Conservation (phyloP, 148 eudicot species). For the Limonium bicolor region DNA sequence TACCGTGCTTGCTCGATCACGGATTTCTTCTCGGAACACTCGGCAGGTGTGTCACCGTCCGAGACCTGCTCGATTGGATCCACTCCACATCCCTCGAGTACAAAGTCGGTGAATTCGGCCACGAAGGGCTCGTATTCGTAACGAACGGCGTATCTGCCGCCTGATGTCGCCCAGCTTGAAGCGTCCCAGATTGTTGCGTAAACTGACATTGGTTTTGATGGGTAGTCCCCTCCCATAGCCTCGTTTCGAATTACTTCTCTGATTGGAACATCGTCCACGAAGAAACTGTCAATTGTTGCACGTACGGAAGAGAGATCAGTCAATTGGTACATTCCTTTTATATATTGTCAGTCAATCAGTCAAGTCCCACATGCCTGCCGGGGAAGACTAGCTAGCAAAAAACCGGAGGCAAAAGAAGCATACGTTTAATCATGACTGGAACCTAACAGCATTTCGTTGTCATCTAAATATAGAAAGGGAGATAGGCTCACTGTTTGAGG, state of each 20-base stretch:
- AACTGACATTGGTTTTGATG: conserved; percentile 89
- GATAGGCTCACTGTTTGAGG: no score
- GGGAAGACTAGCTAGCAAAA: no score
- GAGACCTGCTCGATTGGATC: conserved; percentile 57
- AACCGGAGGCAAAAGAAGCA: no score
- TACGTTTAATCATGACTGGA: no score
- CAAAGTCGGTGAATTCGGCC: conserved; percentile 69
- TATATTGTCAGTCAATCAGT: no score
- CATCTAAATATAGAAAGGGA: no score
- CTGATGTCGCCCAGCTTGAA: conserved; percentile 82
- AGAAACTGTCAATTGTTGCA: conserved; percentile 41
- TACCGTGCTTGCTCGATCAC: conserved; percentile 25
- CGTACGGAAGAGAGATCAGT: no score
- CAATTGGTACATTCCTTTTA: no score
- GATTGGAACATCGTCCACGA: conserved; percentile 77
- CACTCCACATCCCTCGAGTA: conserved; percentile 62
- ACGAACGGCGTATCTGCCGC: conserved; percentile 56
- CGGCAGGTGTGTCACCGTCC: conserved; percentile 17
- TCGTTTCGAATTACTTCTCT: conserved; percentile 43
- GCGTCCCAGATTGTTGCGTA: conserved; percentile 99
- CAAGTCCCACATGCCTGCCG: no score
- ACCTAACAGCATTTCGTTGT: no score
- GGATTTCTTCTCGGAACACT: conserved; percentile 21
- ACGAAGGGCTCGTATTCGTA: conserved; percentile 72
- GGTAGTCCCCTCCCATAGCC: conserved; percentile 76